These are phyloP conservation scores for Cutaneotrichosporon dermatis DNA, from an alignment of 1,284 basidiomycete species.

Conservation along the genomic window DNA sequence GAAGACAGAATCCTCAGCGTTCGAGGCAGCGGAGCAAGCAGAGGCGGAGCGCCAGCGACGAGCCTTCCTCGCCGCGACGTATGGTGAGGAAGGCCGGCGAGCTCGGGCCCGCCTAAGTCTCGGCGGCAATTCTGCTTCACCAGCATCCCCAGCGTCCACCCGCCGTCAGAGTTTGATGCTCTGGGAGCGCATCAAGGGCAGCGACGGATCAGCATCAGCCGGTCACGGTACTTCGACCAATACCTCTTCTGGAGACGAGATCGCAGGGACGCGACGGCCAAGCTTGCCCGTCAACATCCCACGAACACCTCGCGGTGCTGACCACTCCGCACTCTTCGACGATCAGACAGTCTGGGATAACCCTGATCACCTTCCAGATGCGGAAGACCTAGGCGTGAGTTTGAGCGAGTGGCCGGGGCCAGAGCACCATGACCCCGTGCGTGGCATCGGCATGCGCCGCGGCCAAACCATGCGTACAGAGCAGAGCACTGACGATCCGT, in stretches of 20 bases:
- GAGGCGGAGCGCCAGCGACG: constrained; percentile 46
- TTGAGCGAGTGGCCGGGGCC: background rate
- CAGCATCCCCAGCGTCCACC: constrained; percentile 21
- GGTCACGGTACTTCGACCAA: background rate
- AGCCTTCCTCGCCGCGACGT: constrained; percentile 45
- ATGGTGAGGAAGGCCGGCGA: constrained; percentile 37
- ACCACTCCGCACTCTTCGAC: constrained; percentile 7
- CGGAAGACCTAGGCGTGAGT: constrained; percentile 2
- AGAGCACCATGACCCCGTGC: no score
- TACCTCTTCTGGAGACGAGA: background rate
- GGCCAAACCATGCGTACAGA: constrained; percentile 1
- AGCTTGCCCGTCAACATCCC: constrained; percentile 19
- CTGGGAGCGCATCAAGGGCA: constrained; percentile 35
- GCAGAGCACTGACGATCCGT: no score
- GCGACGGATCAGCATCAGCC: background rate
- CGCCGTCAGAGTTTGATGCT: constrained; percentile 39
- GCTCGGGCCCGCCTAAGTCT: constrained; percentile 42
- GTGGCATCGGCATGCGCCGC: background rate
- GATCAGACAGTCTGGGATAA: constrained; percentile 19
- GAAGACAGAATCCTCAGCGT: constrained; percentile 22
- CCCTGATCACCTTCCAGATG: constrained; percentile 10
- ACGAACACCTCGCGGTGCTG: constrained; percentile 7
- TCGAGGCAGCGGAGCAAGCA: constrained; percentile 40
- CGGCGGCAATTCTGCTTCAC: constrained; percentile 26
- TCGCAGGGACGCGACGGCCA: constrained; percentile 6